Conservation (phyloP, 1,284 basidiomycete species). For the Mycena citricolor region DNA sequence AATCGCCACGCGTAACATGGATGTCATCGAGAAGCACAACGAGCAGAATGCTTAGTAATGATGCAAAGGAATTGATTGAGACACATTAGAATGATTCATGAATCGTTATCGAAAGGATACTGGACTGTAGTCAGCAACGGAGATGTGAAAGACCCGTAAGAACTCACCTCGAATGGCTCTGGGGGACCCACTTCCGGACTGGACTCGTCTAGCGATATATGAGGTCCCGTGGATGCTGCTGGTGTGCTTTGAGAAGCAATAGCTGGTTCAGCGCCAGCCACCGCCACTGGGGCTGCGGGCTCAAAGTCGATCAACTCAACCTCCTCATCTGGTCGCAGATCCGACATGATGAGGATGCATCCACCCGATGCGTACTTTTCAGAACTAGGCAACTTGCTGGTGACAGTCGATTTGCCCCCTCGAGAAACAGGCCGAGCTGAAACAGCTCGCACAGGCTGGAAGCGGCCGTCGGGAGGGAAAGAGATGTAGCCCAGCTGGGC, state of each 20-base stretch:
- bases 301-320: slow-evolving; percentile 76
- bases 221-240: slow-evolving; percentile 33
- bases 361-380: slow-evolving; percentile 76
- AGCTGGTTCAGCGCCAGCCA: slow-evolving; percentile 3
- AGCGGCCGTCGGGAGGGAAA: slow-evolving; percentile 80
- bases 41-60: slow-evolving; percentile 6
- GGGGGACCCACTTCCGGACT: slow-evolving; percentile 79
- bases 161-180: slow-evolving; percentile 73
- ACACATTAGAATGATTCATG: slow-evolving; percentile 34
- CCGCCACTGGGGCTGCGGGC: slow-evolving; percentile 26
- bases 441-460: slow-evolving; percentile 88
- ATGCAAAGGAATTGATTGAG: slow-evolving; percentile 7
- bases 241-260: slow-evolving; percentile 3
- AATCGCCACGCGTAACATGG: slow-evolving; percentile 43
- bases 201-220: slow-evolving; percentile 69
- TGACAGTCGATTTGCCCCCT: slow-evolving; percentile 32
- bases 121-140: slow-evolving; percentile 31
- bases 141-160: slow-evolving; percentile 3
- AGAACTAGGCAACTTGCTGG: slow-evolving; percentile 31
- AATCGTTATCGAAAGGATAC: slow-evolving; percentile 68
- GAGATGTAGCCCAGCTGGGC: slow-evolving; percentile 83
- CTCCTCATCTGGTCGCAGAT: slow-evolving; percentile 64
- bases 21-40: slow-evolving; percentile 13
- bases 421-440: slow-evolving; percentile 44
- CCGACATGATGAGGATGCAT: slow-evolving; percentile 79